Evolutionary conservation across 441 rosid species (phyloP).

Genomic region (Erodium texanum): DNA sequence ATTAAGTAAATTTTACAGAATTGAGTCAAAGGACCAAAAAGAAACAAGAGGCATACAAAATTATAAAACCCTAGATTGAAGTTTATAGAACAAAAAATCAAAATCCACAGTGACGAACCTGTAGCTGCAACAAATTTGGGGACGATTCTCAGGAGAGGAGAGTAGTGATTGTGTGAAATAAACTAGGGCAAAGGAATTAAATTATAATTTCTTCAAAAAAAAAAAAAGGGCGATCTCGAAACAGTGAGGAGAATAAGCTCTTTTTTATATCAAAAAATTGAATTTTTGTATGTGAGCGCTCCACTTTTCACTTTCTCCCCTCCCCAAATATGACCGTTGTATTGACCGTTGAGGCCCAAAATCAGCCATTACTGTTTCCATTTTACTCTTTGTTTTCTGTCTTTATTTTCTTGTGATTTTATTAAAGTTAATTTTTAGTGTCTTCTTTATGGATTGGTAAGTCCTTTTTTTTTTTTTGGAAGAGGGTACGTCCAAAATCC

Average conservation of each 20-base stretch:
- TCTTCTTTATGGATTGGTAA: no score
- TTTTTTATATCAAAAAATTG: not conserved
- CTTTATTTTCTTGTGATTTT: no score
- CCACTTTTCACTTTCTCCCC: conserved; percentile 1
- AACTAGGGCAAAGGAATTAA: not conserved
- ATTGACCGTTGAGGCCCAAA: not conserved
- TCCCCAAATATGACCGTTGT: not conserved
- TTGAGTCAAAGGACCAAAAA: not conserved
- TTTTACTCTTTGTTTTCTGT: not conserved
- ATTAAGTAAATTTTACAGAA: not conserved
- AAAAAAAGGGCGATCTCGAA: not conserved
- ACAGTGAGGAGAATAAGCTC: not conserved
- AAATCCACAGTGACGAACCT: not conserved
- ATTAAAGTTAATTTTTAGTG: no score
- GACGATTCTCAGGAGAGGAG: not conserved
- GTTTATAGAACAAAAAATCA: not conserved
- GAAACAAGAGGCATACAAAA: not conserved
- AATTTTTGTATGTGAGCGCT: not conserved
- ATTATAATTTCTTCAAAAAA: not conserved
- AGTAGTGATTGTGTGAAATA: not conserved
- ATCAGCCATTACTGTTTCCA: not conserved
- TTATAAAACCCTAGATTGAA: not conserved
- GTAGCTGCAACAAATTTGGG: not conserved
- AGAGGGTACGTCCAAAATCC: no score
- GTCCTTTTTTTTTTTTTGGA: no score